Evolutionary conservation across 2,329 filamentous ascomycete species (phyloP).

Genomic region (Raffaelea arxii): DNA sequence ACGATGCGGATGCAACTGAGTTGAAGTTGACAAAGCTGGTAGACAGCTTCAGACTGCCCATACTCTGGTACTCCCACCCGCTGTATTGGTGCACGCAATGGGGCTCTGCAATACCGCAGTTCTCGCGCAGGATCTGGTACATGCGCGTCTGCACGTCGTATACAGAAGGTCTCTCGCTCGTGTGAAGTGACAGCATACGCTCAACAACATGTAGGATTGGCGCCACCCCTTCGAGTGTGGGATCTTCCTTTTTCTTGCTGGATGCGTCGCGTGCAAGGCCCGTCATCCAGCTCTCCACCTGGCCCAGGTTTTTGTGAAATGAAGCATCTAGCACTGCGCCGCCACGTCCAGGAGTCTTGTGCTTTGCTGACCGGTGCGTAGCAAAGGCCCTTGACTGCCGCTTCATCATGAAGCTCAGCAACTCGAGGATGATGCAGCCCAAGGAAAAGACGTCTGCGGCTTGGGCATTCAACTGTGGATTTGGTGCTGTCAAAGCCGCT

Average conservation of each 20-base stretch:
- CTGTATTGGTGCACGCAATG: slow-evolving; percentile 45
- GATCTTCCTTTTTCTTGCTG: slow-evolving; percentile 22
- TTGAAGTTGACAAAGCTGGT: slow-evolving; percentile 9
- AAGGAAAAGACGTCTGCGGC: slow-evolving; percentile 65
- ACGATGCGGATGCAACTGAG: neutral
- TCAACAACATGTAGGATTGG: slow-evolving; percentile 43
- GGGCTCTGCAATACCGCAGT: slow-evolving; percentile 36
- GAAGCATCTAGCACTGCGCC: slow-evolving; percentile 58
- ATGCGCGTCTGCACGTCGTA: slow-evolving; percentile 41
- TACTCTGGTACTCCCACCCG: slow-evolving; percentile 17
- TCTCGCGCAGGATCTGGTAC: slow-evolving; percentile 41
- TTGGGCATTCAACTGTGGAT: slow-evolving; percentile 39
- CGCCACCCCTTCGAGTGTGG: slow-evolving; percentile 38
- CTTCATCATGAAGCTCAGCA: slow-evolving; percentile 60
- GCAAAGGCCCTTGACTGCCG: slow-evolving; percentile 56
- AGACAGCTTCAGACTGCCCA: slow-evolving; percentile 22
- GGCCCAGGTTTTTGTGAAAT: slow-evolving; percentile 61
- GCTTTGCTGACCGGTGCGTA: slow-evolving; percentile 55
- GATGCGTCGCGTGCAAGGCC: slow-evolving; percentile 48
- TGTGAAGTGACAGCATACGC: slow-evolving; percentile 43
- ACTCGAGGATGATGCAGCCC: slow-evolving; percentile 62
- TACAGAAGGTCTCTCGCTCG: slow-evolving; percentile 42
- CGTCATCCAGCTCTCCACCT: slow-evolving; percentile 60
- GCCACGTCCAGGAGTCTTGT: slow-evolving; percentile 47
- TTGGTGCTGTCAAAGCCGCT: slow-evolving; percentile 23